These are phyloP conservation scores for Eruca vesicaria DNA, from an alignment of 441 rosid species.

Conservation along the genomic window DNA sequence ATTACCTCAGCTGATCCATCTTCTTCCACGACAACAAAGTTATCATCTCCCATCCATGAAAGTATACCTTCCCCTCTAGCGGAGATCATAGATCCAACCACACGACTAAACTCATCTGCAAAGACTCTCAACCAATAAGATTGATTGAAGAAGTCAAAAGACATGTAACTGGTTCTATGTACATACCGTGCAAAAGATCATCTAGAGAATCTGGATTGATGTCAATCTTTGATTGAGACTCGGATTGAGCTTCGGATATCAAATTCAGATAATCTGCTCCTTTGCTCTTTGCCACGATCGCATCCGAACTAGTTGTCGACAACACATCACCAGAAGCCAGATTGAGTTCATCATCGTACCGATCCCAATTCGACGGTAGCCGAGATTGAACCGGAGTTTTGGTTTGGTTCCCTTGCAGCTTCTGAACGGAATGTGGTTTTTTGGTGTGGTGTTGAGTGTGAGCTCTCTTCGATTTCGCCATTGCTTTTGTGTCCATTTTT, in stretches of 20 bases:
- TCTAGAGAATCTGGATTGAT: background rate
- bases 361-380: slow-evolving; percentile 79
- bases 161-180: slow-evolving; percentile 5
- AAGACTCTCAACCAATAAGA: slow-evolving; percentile 5
- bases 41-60: slow-evolving; percentile 69
- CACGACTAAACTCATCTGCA: slow-evolving; percentile 50
- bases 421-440: slow-evolving; percentile 49
- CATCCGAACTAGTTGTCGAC: slow-evolving; percentile 34
- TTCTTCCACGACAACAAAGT: slow-evolving; percentile 54
- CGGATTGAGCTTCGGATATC: slow-evolving; percentile 64
- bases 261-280: slow-evolving; percentile 72
- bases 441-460: slow-evolving; percentile 71
- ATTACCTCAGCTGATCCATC: slow-evolving; percentile 66
- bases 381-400: slow-evolving; percentile 37
- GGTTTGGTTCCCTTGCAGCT: slow-evolving; percentile 46
- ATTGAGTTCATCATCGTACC: slow-evolving; percentile 61
- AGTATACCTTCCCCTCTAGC: slow-evolving; percentile 67
- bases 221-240: background rate
- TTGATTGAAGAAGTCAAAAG: background rate
- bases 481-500: slow-evolving; percentile 66
- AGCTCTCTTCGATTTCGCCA: slow-evolving; percentile 89
- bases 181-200: slow-evolving; percentile 52
- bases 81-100: slow-evolving; percentile 61
- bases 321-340: slow-evolving; percentile 21
- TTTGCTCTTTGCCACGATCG: slow-evolving; percentile 63